These are phyloP conservation scores for Triglochin maritima DNA, from an alignment of 106 monocot genomes.

Conservation along the genomic window DNA sequence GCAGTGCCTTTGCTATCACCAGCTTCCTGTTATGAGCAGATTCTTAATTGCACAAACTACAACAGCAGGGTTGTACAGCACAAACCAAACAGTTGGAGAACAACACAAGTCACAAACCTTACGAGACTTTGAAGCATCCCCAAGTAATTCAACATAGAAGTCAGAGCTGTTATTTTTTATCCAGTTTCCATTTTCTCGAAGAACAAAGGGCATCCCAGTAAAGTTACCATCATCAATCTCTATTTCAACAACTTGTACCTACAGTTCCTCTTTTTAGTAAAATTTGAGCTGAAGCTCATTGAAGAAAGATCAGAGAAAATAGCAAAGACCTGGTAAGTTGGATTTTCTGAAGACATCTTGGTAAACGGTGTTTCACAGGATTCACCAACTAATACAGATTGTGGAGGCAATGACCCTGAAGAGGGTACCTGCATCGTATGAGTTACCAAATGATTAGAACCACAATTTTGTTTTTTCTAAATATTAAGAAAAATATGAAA, in stretches of 20 bases:
- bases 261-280: neutral
- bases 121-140: conserved; percentile 12
- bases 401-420: conserved; percentile 33
- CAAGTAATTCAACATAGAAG: conserved; percentile 57
- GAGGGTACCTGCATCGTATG: conserved; percentile 42
- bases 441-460: neutral
- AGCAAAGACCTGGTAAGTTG: conserved; percentile 38
- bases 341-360: conserved; percentile 19
- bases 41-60: no score
- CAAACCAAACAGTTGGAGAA: neutral
- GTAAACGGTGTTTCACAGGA: conserved; percentile 68
- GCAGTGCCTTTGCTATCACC: conserved; percentile 70
- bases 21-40: conserved; percentile 32
- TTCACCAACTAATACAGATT: conserved; percentile 44
- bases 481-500: neutral
- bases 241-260: conserved; percentile 52
- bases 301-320: neutral
- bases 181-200: conserved; percentile 52
- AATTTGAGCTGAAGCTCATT: neutral
- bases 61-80: no score
- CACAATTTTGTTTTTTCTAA: neutral
- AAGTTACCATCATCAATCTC: conserved; percentile 45
- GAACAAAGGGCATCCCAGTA: conserved; percentile 68
- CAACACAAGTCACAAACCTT: conserved; percentile 22
- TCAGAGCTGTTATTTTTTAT: conserved; percentile 73